Conservation (phyloP, 1,284 basidiomycete species). For the Puccinia horiana region DNA sequence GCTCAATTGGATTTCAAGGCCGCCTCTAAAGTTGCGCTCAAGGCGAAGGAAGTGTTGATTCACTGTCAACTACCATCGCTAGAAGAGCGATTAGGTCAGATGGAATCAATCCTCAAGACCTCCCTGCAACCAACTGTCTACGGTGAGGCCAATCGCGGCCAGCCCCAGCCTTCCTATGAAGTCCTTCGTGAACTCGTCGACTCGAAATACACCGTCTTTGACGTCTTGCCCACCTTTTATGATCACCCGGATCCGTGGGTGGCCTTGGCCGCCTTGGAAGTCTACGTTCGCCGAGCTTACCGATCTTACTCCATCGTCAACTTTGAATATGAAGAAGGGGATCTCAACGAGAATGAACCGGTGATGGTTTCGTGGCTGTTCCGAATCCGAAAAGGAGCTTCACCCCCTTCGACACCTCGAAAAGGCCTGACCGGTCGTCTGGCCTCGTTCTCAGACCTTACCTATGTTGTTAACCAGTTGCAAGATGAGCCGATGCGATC, state of each 20-base stretch:
- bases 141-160: conserved; percentile 73
- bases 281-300: conserved; percentile 93
- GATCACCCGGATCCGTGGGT: conserved; percentile 80
- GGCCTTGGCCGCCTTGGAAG: conserved; percentile 87
- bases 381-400: conserved; percentile 71
- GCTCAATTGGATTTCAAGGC: conserved; percentile 86
- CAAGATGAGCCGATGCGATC: conserved; percentile 82
- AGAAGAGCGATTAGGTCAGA: conserved; percentile 87
- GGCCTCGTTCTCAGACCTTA: conserved; percentile 88
- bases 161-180: conserved; percentile 76
- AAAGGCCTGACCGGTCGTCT: conserved; percentile 61
- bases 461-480: conserved; percentile 77
- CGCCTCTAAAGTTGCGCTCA: conserved; percentile 83
- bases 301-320: conserved; percentile 88
- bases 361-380: conserved; percentile 87
- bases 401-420: conserved; percentile 67
- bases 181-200: conserved; percentile 90
- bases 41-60: conserved; percentile 96
- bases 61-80: conserved; percentile 94
- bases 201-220: conserved; percentile 93
- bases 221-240: conserved; percentile 96
- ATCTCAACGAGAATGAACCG: conserved; percentile 75
- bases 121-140: conserved; percentile 85
- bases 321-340: conserved; percentile 89
- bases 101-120: conserved; percentile 87